Evolutionary conservation across 805 yeast genomes (phyloP).

Genomic region (Zygosaccharomyces bailii): DNA sequence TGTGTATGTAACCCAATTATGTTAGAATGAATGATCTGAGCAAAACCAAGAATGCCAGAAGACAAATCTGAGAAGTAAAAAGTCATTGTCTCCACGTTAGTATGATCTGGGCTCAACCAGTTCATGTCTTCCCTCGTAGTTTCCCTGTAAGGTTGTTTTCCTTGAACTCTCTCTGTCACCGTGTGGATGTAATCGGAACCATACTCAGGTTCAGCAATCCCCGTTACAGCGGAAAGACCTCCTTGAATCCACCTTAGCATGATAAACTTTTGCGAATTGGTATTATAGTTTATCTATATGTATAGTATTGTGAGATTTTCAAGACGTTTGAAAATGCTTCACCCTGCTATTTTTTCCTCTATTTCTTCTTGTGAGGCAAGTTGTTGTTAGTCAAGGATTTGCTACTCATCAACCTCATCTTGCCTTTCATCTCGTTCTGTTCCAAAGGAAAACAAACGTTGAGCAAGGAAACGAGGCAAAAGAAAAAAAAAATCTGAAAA

Average conservation of each 20-base stretch:
- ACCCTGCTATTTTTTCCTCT: not conserved
- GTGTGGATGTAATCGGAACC: slow-evolving; percentile 90
- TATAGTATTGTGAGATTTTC: not conserved
- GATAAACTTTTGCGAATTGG: not conserved
- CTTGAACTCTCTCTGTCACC: slow-evolving; percentile 58
- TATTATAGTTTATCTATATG: not conserved
- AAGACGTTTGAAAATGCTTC: not conserved
- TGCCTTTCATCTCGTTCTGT: slow-evolving; percentile 4
- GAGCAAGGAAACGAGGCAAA: slow-evolving; percentile 2
- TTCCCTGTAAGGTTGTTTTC: slow-evolving; percentile 54
- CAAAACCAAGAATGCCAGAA: slow-evolving; percentile 74
- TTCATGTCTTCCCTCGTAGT: slow-evolving; percentile 65
- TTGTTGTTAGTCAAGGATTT: not conserved
- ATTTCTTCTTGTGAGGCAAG: not conserved
- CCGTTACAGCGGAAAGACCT: slow-evolving; percentile 89
- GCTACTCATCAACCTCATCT: slow-evolving; percentile 7
- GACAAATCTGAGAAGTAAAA: slow-evolving; percentile 73
- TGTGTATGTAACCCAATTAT: slow-evolving; percentile 82
- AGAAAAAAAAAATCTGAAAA: not conserved
- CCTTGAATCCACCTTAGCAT: slow-evolving; percentile 85
- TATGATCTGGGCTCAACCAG: slow-evolving; percentile 71
- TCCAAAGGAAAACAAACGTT: slow-evolving; percentile 7
- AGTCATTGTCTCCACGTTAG: slow-evolving; percentile 94
- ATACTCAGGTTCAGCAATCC: slow-evolving; percentile 95
- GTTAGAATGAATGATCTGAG: slow-evolving; percentile 91